Conservation (phyloP, 139 green algal species). For the Tetraselmis chui region DNA sequence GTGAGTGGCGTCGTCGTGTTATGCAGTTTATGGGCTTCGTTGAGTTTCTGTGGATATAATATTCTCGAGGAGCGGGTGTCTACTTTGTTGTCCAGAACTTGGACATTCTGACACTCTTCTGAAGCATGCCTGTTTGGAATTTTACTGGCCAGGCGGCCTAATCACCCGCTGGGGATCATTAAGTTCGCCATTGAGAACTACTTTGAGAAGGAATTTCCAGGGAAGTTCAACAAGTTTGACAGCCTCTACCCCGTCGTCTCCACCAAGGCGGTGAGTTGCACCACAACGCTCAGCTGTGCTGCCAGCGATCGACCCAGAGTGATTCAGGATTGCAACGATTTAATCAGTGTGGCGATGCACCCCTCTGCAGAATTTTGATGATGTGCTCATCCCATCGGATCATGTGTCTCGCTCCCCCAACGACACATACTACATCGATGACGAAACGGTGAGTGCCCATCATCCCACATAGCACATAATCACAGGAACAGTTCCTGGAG, state of each 20-base stretch:
- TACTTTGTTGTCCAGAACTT: too few relatives aligned
- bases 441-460: slow-evolving; percentile 31
- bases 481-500: too few relatives aligned
- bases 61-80: too few relatives aligned
- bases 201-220: slow-evolving; percentile 63
- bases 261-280: slow-evolving; percentile 24
- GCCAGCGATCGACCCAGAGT: too few relatives aligned
- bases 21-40: background rate
- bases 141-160: slow-evolving; percentile 35
- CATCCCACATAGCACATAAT: too few relatives aligned
- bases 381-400: slow-evolving; percentile 86
- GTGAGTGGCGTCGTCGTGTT: too few relatives aligned
- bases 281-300: background rate
- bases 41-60: background rate
- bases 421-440: slow-evolving; percentile 97
- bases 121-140: too few relatives aligned
- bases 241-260: slow-evolving; percentile 84
- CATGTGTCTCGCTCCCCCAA: slow-evolving; percentile 86
- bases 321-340: too few relatives aligned
- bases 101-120: too few relatives aligned
- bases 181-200: slow-evolving; percentile 92
- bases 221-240: slow-evolving; percentile 84
- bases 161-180: slow-evolving; percentile 94
- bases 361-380: slow-evolving; percentile 81
- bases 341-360: too few relatives aligned